phyloP scores from a whole-genome alignment of 2,329 filamentous ascomycete species.

The Colletotrichum theobromicola region DNA sequence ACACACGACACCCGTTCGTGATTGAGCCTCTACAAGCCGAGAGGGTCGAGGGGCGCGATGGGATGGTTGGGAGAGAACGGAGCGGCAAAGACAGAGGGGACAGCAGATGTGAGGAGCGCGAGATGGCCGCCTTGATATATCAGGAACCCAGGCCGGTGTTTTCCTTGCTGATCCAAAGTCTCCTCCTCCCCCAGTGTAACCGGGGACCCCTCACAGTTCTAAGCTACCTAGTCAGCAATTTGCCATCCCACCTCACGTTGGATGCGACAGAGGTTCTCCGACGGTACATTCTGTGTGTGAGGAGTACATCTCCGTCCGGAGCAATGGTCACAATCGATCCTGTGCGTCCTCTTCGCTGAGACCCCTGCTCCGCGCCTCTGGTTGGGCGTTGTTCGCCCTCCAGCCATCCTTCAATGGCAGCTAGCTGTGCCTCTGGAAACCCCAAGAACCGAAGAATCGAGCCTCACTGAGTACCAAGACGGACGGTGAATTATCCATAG shows the following conservation, averaged over 20 bases:
- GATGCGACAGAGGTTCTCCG: neutral
- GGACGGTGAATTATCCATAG: slow-evolving; percentile 22
- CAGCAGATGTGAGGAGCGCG: neutral
- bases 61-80: neutral
- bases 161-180: neutral
- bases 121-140: slow-evolving; percentile 15
- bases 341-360: neutral
- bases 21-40: slow-evolving; percentile 3
- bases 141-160: slow-evolving; percentile 2
- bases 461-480: slow-evolving; percentile 22
- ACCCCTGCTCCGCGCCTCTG: neutral
- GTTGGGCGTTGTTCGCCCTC: slow-evolving; percentile 1
- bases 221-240: neutral
- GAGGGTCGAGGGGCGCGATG: neutral
- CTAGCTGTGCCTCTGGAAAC: slow-evolving; percentile 1
- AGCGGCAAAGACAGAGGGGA: slow-evolving; percentile 1
- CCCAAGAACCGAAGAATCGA: slow-evolving; percentile 19
- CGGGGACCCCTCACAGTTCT: slow-evolving; percentile 10
- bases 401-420: neutral
- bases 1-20: slow-evolving; percentile 6
- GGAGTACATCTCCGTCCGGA: slow-evolving; percentile 1
- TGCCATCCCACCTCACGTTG: neutral
- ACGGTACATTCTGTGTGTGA: neutral
- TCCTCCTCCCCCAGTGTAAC: slow-evolving; percentile 3
- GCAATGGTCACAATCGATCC: slow-evolving; percentile 12